phyloP scores from a whole-genome alignment of 768 basidiomycete genomes.

The Mycena galopus region DNA sequence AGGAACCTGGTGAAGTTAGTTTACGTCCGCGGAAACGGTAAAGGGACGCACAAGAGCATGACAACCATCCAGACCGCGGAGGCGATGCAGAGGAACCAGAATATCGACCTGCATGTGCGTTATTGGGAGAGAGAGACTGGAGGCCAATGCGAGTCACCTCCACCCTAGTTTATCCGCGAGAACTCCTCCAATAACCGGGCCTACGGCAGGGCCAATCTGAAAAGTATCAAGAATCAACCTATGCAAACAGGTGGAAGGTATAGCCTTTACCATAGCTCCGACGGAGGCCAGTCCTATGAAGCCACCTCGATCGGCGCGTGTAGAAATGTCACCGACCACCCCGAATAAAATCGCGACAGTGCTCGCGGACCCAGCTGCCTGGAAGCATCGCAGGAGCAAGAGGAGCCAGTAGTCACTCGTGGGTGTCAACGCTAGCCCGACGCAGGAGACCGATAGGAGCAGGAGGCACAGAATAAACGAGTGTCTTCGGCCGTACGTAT shows the following conservation, averaged over 20 bases:
- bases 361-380: slow-evolving; percentile 84
- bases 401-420: slow-evolving; percentile 81
- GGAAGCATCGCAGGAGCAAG: slow-evolving; percentile 81
- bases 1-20: slow-evolving; percentile 50
- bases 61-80: slow-evolving; percentile 49
- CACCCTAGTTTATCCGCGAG: slow-evolving; percentile 72
- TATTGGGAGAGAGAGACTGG: not conserved
- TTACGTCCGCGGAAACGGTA: not conserved
- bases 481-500: slow-evolving; percentile 73
- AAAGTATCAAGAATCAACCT: slow-evolving; percentile 14
- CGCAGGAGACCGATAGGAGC: slow-evolving; percentile 74
- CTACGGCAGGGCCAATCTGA: slow-evolving; percentile 72
- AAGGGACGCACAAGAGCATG: slow-evolving; percentile 52
- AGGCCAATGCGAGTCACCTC: slow-evolving; percentile 56
- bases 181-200: slow-evolving; percentile 71
- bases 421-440: slow-evolving; percentile 67
- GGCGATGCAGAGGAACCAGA: slow-evolving; percentile 71
- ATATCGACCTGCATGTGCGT: slow-evolving; percentile 59
- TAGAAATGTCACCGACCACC: slow-evolving; percentile 83
- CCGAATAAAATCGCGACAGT: slow-evolving; percentile 82
- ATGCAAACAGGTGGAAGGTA: slow-evolving; percentile 28
- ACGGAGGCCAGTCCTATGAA: slow-evolving; percentile 76
- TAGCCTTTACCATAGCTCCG: slow-evolving; percentile 66
- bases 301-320: slow-evolving; percentile 78
- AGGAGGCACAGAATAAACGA: slow-evolving; percentile 73